phyloP scores from a whole-genome alignment of 805 yeast species.

The Yarrowia sp. region DNA sequence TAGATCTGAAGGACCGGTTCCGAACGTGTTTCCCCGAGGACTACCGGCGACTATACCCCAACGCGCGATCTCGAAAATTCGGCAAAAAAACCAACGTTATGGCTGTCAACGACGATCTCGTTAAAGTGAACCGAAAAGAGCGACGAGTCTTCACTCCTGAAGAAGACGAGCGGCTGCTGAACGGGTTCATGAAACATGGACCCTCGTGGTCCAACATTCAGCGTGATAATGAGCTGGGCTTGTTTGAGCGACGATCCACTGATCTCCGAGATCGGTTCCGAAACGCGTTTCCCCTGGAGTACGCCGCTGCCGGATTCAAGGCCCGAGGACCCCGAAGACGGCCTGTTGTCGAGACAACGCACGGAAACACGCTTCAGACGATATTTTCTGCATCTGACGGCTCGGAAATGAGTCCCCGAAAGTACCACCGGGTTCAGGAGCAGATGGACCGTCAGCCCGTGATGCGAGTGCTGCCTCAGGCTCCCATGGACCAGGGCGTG shows the following conservation, averaged over 20 bases:
- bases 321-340: conserved; percentile 46
- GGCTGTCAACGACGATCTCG: conserved; percentile 46
- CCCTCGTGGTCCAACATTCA: conserved; percentile 58
- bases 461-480: conserved; percentile 36
- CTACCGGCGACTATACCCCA: conserved; percentile 55
- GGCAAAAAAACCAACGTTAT: conserved; percentile 26
- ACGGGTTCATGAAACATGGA: conserved; percentile 55
- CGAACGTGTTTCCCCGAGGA: conserved; percentile 57
- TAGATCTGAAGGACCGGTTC: conserved; percentile 56
- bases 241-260: conserved; percentile 54
- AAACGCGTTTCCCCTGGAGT: conserved; percentile 55
- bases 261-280: conserved; percentile 56
- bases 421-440: conserved; percentile 34
- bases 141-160: conserved; percentile 54
- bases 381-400: conserved; percentile 31
- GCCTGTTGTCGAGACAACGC: conserved; percentile 31
- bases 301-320: conserved; percentile 56
- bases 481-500: conserved; percentile 38
- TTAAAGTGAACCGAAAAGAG: conserved; percentile 55
- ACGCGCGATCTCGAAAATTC: conserved; percentile 54
- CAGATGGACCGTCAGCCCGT: conserved; percentile 37
- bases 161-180: conserved; percentile 54
- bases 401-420: conserved; percentile 20
- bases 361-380: conserved; percentile 36
- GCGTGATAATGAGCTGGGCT: conserved; percentile 51